These are phyloP conservation scores for Populus nigra DNA, from an alignment of 345 rosid species.

Conservation along the genomic window DNA sequence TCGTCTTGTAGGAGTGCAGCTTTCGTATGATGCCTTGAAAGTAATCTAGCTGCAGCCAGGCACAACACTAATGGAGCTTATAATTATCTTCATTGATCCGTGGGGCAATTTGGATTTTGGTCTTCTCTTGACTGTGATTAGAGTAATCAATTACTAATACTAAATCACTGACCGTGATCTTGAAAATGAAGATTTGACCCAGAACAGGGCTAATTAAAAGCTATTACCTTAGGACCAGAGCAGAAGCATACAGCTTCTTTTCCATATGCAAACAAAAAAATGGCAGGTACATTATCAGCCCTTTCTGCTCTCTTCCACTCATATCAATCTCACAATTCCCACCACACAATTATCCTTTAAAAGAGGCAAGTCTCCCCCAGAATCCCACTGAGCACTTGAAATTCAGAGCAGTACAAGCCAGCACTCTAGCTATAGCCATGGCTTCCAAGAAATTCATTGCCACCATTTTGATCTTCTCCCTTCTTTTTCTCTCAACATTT, in stretches of 20 bases:
- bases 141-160: too few relatives aligned
- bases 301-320: slow-evolving; percentile 40
- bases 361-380: not conserved
- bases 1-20: too few relatives aligned
- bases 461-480: slow-evolving; percentile 28
- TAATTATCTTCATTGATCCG: too few relatives aligned
- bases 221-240: not conserved
- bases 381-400: not conserved
- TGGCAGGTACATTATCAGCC: slow-evolving; percentile 24
- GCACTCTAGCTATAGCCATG: slow-evolving; percentile 25
- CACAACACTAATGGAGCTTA: too few relatives aligned
- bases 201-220: not conserved
- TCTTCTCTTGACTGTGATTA: too few relatives aligned
- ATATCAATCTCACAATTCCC: slow-evolving; percentile 17
- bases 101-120: too few relatives aligned
- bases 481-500: slow-evolving; percentile 30
- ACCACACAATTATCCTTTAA: slow-evolving; percentile 44
- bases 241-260: not conserved
- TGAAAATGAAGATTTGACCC: not conserved
- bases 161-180: too few relatives aligned
- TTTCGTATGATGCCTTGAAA: too few relatives aligned
- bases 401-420: not conserved
- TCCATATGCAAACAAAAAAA: slow-evolving; percentile 33
- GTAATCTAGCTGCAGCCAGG: too few relatives aligned
- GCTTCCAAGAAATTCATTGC: slow-evolving; percentile 34